Evolutionary conservation across 441 rosid species (phyloP).

Genomic region (Populus tomentosa): DNA sequence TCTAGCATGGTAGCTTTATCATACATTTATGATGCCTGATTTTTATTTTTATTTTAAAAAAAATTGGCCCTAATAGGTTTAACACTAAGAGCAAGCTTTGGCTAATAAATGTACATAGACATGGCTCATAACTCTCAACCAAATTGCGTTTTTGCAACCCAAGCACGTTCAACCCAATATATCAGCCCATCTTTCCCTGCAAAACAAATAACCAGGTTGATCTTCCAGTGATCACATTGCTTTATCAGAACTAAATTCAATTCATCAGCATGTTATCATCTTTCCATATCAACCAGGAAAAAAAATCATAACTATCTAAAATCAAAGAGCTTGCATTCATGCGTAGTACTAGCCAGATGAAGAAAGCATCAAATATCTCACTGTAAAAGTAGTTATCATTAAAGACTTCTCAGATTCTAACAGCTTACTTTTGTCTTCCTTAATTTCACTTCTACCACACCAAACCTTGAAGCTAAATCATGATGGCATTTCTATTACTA

Average conservation of each 20-base stretch:
- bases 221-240: neutral
- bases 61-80: neutral
- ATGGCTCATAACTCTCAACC: neutral
- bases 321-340: neutral
- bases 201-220: neutral
- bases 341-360: no score
- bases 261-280: neutral
- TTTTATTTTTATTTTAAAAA: no score
- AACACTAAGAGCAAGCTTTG: neutral
- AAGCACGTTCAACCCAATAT: no score
- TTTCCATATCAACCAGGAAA: neutral
- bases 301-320: no score
- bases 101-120: neutral
- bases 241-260: neutral
- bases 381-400: no score
- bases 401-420: no score
- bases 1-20: neutral
- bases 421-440: neutral
- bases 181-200: neutral
- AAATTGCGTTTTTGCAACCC: no score
- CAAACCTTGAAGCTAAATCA: neutral
- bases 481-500: neutral
- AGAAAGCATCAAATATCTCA: no score
- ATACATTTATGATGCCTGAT: neutral
- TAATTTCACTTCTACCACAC: neutral